Evolutionary conservation across 345 rosid species (phyloP), one percentile per base, ranked within the genome.

Genomic region (Diplotaxis tenuifolia): DNA sequence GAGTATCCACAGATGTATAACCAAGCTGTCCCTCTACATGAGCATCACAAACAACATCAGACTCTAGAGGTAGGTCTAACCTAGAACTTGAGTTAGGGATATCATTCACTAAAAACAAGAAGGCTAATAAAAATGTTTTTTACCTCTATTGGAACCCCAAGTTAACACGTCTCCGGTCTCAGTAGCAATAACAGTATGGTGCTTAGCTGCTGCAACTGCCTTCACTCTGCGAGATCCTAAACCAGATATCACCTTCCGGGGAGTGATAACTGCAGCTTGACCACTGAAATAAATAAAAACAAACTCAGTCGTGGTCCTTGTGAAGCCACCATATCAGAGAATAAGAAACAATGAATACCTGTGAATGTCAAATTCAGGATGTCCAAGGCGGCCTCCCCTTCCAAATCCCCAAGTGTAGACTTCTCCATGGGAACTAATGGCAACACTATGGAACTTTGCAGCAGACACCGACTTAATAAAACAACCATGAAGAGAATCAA

Each of bases 71-170:
- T 27, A 36, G 5, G 32, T 29, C 5, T 29, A 1, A 34, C 42
- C 56, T 28, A 12, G 59, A 22, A 54, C 59, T 6, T 55, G 32
- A 55, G 60, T 55, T n/a, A 62, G 45, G 56, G 42, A 69, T 42
- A 10, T 12, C 50, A 64, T 63, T 16, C 25, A 56, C 54, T 16
- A 15, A 11, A 18, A 38, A 32, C 40, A 62, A 60, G 49, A 36
- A 22, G 61, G 11, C 22, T 9, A 15, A 31, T 7, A n/a, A n/a
- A n/a, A n/a, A 9, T 61, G 56, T 42, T 23, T 6, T 66, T 75
- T 84, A 92, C 99, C 99, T 87, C 99, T 88, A 80, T 92, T 92
- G 65, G 97, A 95, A 77, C 99, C 99, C 97, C 99, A 95, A 7
- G 99, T 90, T 80, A 84, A 87, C 25, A 95, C 96, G 68, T 85